These are phyloP conservation scores for Claviceps arundinis DNA, from an alignment of 2,329 filamentous ascomycete genomes.

Conservation along the genomic window DNA sequence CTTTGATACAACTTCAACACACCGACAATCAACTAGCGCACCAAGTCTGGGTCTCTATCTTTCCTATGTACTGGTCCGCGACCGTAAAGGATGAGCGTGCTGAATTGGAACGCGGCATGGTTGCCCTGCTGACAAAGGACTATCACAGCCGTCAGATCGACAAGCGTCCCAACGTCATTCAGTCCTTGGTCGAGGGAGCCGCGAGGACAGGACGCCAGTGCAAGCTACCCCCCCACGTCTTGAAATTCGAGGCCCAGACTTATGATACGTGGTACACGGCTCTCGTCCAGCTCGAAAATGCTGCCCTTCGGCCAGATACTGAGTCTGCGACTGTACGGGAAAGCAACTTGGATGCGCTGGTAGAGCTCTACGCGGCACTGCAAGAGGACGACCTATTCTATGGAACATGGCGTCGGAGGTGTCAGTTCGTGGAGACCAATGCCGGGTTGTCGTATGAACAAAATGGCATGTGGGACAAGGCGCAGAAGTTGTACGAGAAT, in stretches of 20 bases:
- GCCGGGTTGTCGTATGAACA: constrained; percentile 96
- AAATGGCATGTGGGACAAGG: constrained; percentile 98
- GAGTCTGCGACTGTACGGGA: constrained; percentile 78
- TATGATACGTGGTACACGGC: constrained; percentile 98
- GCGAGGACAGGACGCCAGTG: constrained; percentile 75
- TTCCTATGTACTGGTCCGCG: constrained; percentile 88
- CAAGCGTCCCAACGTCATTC: constrained; percentile 87
- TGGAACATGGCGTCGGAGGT: constrained; percentile 87
- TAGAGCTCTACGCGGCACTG: constrained; percentile 79
- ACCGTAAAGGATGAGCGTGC: constrained; percentile 75
- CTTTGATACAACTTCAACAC: constrained; percentile 84
- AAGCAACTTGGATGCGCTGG: constrained; percentile 90
- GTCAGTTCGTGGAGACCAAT: constrained; percentile 95
- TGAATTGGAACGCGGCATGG: constrained; percentile 82
- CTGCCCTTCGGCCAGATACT: constrained; percentile 68
- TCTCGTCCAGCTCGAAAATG: constrained; percentile 77
- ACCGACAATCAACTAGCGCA: constrained; percentile 70
- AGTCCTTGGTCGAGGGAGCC: constrained; percentile 79
- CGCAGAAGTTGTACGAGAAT: constrained; percentile 89
- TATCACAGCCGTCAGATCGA: constrained; percentile 92
- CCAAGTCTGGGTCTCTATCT: constrained; percentile 80
- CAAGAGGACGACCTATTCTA: constrained; percentile 97
- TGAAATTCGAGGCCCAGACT: constrained; percentile 88
- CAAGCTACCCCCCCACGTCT: constrained; percentile 86
- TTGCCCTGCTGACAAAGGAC: constrained; percentile 84